Base-by-base conservation (phyloP, 2,329 filamentous ascomycete genomes). In the Phoma sp. region DNA sequence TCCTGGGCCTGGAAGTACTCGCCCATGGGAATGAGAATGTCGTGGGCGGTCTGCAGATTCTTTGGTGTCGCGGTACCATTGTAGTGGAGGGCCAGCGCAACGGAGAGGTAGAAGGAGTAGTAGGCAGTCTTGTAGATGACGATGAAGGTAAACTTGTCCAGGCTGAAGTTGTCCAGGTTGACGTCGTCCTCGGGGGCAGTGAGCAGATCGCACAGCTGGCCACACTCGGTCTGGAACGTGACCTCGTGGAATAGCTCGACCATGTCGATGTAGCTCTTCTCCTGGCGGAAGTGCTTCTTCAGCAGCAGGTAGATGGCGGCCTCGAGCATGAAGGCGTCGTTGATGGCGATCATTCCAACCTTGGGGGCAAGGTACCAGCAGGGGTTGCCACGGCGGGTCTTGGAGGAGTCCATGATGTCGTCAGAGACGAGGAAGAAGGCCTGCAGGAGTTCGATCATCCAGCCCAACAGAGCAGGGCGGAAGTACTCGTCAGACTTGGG, bases 1-100 rank as follows among this genome's bases (percentile, higher is more conserved):
- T 99, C 95, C 80, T 99, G 95, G 62, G 96, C 86, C 81, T 99
- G 95, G 85, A 99, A 99, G 84, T 99, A 99, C 81, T 98, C 93
- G 73, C 95, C 95, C 76, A 98, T 90, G 21, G 94, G 93, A 64
- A 99, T 96, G 57, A 99, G 87, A 73, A 99, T 97, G 64, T 93
- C 88, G 76, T 95, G 86, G 39, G 92, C 89, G 72, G 90, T 89
- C 80, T 94, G 89, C 58, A 99, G 87, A 82, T 97, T 98, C 79
- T 90, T 86, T 25, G 88, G 86, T 8, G 92, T 95, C 21, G 94
- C 95, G 57, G 93, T 83, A 72, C 92, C 88, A 65, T 93, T 86
- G 79, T 92, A 89, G 82, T 94, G 83, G 68, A 99, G 84, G 5
- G 95, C 91, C 39, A 99, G 85, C 9, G 92, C 94, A 51, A 99